These are phyloP conservation scores for Termitomyces sp. DNA, from an alignment of 768 basidiomycete species.

Conservation along the genomic window DNA sequence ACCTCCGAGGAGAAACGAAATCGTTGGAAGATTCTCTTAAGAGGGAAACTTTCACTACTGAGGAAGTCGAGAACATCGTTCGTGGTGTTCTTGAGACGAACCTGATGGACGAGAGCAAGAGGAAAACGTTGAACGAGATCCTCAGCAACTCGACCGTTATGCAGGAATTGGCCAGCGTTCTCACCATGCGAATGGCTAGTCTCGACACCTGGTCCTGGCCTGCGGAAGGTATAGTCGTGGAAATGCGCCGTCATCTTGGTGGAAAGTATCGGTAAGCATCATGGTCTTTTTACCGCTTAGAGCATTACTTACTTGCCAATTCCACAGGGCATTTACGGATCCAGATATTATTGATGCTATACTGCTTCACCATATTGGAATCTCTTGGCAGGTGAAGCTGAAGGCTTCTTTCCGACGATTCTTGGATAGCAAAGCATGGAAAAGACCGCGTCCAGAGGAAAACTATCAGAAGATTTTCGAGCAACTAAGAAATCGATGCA, in stretches of 20 bases:
- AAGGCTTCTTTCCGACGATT: constrained; percentile 24
- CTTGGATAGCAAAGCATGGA: constrained; percentile 32
- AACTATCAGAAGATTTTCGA: constrained; percentile 12
- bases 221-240: constrained; percentile 30
- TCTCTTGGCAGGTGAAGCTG: constrained; percentile 34
- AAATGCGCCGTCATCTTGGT: constrained; percentile 41
- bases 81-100: constrained; percentile 27
- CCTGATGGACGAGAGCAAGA: constrained; percentile 33
- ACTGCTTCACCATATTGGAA: constrained; percentile 37
- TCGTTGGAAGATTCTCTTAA: constrained; percentile 22
- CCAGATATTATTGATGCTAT: constrained; percentile 41
- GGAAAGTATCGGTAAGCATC: constrained; percentile 36
- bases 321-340: constrained; percentile 37
- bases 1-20: constrained; percentile 23
- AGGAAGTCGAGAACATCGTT: constrained; percentile 26
- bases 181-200: constrained; percentile 38
- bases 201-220: constrained; percentile 41
- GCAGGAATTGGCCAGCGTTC: constrained; percentile 35
- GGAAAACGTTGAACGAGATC: constrained; percentile 35
- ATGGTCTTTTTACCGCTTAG: not conserved
- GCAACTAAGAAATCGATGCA: constrained; percentile 12
- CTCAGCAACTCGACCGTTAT: constrained; percentile 30
- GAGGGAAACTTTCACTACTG: constrained; percentile 16
- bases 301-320: not conserved
- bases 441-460: constrained; percentile 13